Evolutionary conservation across 139 green algal species (phyloP).

Genomic region (Chlorella sp.): DNA sequence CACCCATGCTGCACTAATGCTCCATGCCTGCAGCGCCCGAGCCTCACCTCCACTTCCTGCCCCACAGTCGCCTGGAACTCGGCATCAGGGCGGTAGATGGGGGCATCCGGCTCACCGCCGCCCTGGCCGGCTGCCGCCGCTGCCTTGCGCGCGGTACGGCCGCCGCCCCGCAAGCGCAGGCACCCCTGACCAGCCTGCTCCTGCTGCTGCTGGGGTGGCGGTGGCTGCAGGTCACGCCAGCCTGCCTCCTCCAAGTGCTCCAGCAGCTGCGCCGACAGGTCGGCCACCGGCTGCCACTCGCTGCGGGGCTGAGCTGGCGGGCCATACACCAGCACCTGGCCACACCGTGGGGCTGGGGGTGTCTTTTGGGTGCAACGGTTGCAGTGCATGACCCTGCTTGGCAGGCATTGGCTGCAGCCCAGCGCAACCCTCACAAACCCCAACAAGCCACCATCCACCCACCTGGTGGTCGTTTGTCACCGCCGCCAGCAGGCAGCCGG

Average conservation of each 20-base stretch:
- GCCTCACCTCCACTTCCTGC: constrained; percentile 22
- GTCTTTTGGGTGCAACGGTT: not conserved
- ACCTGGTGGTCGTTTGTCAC: constrained; percentile 49
- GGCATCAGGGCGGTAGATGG: not conserved
- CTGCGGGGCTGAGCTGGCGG: constrained; percentile 31
- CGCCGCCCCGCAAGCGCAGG: constrained; percentile 23
- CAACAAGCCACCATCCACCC: not conserved
- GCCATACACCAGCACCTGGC: constrained; percentile 51
- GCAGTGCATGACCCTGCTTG: no score
- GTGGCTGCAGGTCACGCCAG: constrained; percentile 25
- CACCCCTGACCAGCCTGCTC: not conserved
- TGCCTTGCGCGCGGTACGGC: not conserved
- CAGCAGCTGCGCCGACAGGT: constrained; percentile 43
- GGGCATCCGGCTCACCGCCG: not conserved
- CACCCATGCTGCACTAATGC: not conserved
- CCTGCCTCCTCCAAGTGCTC: constrained; percentile 20
- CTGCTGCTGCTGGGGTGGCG: not conserved
- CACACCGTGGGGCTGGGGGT: not conserved
- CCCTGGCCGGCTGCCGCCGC: not conserved
- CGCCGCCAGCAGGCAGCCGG: constrained; percentile 49
- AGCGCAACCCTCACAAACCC: no score
- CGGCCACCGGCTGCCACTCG: constrained; percentile 37
- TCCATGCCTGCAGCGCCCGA: not conserved
- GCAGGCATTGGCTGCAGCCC: no score
- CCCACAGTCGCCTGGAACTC: not conserved